Evolutionary conservation across 73 alveolate genomes (phyloP).

Genomic region (Blepharisma stoltei): DNA sequence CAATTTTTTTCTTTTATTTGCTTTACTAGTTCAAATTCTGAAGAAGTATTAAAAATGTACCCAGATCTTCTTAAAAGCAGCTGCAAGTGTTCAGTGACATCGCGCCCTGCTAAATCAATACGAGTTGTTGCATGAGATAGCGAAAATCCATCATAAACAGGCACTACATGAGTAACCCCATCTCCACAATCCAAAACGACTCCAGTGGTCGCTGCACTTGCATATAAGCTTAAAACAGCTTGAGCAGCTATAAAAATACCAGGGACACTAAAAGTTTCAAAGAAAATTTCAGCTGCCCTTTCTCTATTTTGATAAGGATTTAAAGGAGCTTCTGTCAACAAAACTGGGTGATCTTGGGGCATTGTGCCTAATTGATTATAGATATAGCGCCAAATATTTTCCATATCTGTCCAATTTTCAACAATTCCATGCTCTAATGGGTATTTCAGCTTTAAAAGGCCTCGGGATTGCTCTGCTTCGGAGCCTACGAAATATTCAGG

Average conservation of each 20-base stretch:
- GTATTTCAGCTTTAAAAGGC: slow-evolving; percentile 46
- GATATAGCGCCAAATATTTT: slow-evolving; percentile 73
- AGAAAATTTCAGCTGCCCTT: slow-evolving; percentile 65
- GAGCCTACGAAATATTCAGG: slow-evolving; percentile 51
- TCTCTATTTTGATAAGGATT: slow-evolving; percentile 77
- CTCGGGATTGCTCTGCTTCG: slow-evolving; percentile 56
- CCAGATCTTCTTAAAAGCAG: slow-evolving; percentile 65
- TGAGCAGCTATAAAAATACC: slow-evolving; percentile 63
- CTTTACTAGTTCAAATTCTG: slow-evolving; percentile 75
- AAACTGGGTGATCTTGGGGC: slow-evolving; percentile 73
- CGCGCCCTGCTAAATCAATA: slow-evolving; percentile 86
- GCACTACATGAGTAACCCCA: slow-evolving; percentile 73
- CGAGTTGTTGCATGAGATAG: slow-evolving; percentile 75
- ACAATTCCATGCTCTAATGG: slow-evolving; percentile 69
- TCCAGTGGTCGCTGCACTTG: slow-evolving; percentile 80
- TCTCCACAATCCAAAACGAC: slow-evolving; percentile 79
- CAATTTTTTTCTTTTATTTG: slow-evolving; percentile 82
- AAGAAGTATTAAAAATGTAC: slow-evolving; percentile 61
- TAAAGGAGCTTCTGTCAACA: slow-evolving; percentile 84
- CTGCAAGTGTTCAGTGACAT: slow-evolving; percentile 75
- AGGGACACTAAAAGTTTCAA: slow-evolving; percentile 78
- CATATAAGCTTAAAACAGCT: slow-evolving; percentile 71
- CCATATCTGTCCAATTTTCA: slow-evolving; percentile 73
- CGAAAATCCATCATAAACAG: slow-evolving; percentile 74
- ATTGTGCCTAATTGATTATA: slow-evolving; percentile 64